A percentile compares a stretch with the other conserved stretches of the same genome.
Conservation (phyloP, 2,329 filamentous ascomycete genomes). For the Paecilomyces sp. region DNA sequence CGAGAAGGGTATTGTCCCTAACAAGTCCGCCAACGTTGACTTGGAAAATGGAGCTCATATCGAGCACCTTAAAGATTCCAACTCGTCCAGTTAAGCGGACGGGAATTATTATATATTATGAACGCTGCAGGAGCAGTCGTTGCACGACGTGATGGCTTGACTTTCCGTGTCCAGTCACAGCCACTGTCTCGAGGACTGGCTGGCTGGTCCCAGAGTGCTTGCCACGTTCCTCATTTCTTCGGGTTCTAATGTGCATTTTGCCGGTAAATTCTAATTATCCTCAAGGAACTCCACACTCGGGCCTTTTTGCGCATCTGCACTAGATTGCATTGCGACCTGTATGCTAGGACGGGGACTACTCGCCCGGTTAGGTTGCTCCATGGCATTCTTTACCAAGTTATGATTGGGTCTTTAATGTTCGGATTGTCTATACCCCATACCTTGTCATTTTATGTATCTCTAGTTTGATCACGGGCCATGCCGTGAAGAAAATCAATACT, state of each 20-base stretch:
- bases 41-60: conserved; percentile 6
- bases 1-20: neutral
- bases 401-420: neutral
- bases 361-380: neutral
- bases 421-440: neutral
- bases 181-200: neutral
- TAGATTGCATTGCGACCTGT: neutral
- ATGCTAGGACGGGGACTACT: neutral
- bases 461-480: neutral
- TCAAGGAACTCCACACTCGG: neutral
- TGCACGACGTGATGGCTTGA: neutral
- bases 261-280: too few relatives aligned
- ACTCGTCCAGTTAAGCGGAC: neutral
- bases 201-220: neutral
- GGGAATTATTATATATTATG: neutral
- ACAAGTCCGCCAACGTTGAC: conserved; percentile 2
- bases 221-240: neutral
- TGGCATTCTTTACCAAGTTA: neutral
- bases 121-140: neutral
- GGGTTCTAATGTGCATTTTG: neutral
- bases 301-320: neutral
- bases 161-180: neutral
- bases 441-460: neutral
- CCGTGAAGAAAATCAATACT: neutral
- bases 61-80: neutral